phyloP scores from a whole-genome alignment of 1,284 basidiomycete species.

The Austropuccinia psidii region DNA sequence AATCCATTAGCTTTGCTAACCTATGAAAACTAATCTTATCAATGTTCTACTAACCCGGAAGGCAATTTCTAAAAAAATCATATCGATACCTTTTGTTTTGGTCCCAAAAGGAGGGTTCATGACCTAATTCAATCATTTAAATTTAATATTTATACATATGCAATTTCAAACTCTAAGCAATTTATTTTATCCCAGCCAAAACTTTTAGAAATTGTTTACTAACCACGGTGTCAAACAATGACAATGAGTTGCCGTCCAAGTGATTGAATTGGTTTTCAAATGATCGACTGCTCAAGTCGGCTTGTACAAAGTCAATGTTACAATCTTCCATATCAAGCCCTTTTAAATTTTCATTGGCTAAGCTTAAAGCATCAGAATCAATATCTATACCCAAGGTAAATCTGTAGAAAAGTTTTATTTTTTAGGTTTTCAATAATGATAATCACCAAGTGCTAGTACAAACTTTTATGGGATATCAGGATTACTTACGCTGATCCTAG shows the following conservation, averaged over 20 bases:
- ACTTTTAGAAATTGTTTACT: not conserved
- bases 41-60: not conserved
- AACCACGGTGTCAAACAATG: constrained; percentile 22
- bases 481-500: constrained; percentile 2
- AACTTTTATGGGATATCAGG: not conserved
- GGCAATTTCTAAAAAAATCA: constrained; percentile 24
- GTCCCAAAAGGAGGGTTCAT: constrained; percentile 36
- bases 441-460: not conserved
- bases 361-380: not conserved
- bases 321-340: not conserved
- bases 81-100: constrained; percentile 32
- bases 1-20: no score
- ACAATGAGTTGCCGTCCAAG: not conserved
- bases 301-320: not conserved
- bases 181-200: no score
- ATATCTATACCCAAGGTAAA: not conserved
- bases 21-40: no score
- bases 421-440: not conserved
- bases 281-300: not conserved
- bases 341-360: not conserved
- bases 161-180: not conserved
- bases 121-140: not conserved
- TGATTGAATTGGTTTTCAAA: not conserved
- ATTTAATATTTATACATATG: not conserved
- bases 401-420: not conserved